These are phyloP conservation scores for Aspergillus hiratsukae DNA, from an alignment of 2,329 filamentous ascomycete species.

Conservation along the genomic window DNA sequence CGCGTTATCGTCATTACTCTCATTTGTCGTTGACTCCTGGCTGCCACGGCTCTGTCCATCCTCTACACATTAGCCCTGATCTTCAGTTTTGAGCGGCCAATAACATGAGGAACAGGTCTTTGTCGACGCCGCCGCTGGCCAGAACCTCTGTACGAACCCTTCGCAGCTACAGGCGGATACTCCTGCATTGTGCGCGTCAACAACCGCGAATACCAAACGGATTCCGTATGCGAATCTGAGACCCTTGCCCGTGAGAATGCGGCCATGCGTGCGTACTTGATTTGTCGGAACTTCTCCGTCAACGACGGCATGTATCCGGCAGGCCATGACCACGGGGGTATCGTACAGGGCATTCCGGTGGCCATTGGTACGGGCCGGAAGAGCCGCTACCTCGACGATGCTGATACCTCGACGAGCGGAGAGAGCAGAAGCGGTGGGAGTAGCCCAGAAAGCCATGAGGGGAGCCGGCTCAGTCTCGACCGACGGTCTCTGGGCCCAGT, in stretches of 20 bases:
- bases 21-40: neutral
- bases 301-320: constrained; percentile 81
- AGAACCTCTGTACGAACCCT: constrained; percentile 83
- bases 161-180: constrained; percentile 68
- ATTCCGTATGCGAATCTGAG: constrained; percentile 77
- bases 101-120: constrained; percentile 60
- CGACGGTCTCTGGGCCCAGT: constrained; percentile 16
- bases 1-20: neutral
- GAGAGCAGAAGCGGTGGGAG: constrained; percentile 52
- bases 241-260: constrained; percentile 85
- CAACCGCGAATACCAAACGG: constrained; percentile 92
- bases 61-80: neutral
- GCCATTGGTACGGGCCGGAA: constrained; percentile 59
- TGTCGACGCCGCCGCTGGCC: constrained; percentile 93
- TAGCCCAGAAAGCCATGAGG: constrained; percentile 44
- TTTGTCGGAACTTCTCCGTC: constrained; percentile 94
- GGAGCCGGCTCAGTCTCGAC: constrained; percentile 18
- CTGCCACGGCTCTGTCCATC: neutral
- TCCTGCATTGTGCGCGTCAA: constrained; percentile 92
- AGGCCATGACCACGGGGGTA: constrained; percentile 50
- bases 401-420: constrained; percentile 36
- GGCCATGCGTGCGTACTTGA: constrained; percentile 93
- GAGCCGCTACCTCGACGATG: constrained; percentile 47
- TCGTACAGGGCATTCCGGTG: constrained; percentile 59
- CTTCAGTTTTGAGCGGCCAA: constrained; percentile 25